Evolutionary conservation across 257 asterid species (phyloP).

Genomic region (Catharanthus roseus): DNA sequence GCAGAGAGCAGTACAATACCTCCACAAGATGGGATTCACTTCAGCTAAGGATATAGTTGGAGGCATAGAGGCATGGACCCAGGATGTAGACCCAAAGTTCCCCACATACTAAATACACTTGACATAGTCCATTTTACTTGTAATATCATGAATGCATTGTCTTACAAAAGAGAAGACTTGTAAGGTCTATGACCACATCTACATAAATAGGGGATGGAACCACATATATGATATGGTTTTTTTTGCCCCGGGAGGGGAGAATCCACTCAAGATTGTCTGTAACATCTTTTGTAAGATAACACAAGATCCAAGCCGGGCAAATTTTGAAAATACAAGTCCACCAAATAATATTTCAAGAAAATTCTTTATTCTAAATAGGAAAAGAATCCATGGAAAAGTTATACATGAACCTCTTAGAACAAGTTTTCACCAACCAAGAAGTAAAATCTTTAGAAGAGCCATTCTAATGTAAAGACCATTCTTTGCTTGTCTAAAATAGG

Average conservation of each 20-base stretch:
- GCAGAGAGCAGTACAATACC: constrained; percentile 74
- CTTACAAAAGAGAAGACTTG: not conserved
- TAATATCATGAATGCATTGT: not conserved
- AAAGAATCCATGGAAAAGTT: no score
- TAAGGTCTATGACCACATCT: not conserved
- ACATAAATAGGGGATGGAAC: no score
- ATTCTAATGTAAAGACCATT: constrained; percentile 76
- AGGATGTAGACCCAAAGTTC: constrained; percentile 53
- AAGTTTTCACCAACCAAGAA: constrained; percentile 63
- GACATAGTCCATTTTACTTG: not conserved
- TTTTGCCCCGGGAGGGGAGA: no score
- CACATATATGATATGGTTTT: no score
- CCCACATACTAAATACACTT: constrained; percentile 46
- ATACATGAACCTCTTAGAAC: no score
- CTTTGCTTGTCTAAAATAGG: constrained; percentile 84
- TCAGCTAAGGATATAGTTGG: constrained; percentile 64
- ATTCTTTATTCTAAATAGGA: no score
- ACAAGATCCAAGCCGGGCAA: no score
- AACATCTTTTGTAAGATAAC: no score
- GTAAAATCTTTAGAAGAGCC: constrained; percentile 85
- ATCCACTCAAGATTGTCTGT: no score
- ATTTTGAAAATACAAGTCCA: no score
- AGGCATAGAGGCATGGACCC: constrained; percentile 69
- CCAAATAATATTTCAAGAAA: no score
- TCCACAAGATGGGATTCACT: constrained; percentile 46